Percentiles rank a stretch among this genome's conserved stretches.
phyloP scores from a whole-genome alignment of 2,329 filamentous ascomycete genomes.

The Hypoxylon sp. region DNA sequence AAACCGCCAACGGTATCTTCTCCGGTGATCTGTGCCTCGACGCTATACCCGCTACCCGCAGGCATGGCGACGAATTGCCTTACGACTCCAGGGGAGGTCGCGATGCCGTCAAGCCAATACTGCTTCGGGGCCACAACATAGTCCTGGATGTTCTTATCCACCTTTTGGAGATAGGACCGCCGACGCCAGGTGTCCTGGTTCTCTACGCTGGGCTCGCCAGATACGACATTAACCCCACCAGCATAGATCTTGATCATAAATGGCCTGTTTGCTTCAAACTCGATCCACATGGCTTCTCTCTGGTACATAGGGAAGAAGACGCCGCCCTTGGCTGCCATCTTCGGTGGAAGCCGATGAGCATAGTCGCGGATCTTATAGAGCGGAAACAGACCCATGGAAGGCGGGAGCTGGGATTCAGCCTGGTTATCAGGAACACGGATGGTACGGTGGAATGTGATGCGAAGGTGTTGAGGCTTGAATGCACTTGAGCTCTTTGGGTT shows the following conservation, averaged over 20 bases:
- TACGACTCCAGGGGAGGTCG: conserved; percentile 55
- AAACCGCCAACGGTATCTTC: conserved; percentile 59
- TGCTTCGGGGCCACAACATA: conserved; percentile 58
- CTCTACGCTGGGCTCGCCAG: conserved; percentile 53
- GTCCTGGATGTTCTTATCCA: conserved; percentile 48
- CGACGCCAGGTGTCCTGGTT: conserved; percentile 43
- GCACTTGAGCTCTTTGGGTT: background rate
- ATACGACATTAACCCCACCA: conserved; percentile 60
- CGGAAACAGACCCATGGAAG: conserved; percentile 57
- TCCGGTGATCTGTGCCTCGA: conserved; percentile 63
- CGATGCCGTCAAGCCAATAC: conserved; percentile 60
- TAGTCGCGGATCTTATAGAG: conserved; percentile 57
- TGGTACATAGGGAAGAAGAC: conserved; percentile 64
- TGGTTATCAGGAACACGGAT: conserved; percentile 61
- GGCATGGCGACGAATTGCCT: conserved; percentile 66
- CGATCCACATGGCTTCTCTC: conserved; percentile 60
- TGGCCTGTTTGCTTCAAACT: conserved; percentile 46
- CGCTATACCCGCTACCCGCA: conserved; percentile 58
- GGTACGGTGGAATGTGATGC: conserved; percentile 59
- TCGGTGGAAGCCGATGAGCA: conserved; percentile 51
- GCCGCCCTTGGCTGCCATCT: conserved; percentile 59
- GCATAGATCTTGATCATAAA: conserved; percentile 60
- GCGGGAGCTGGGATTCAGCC: conserved; percentile 54
- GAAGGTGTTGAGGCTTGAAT: conserved; percentile 38
- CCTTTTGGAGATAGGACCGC: conserved; percentile 16